Evolutionary conservation across 495 filamentous ascomycete species (phyloP).

Genomic region (Haplographium delicatum): DNA sequence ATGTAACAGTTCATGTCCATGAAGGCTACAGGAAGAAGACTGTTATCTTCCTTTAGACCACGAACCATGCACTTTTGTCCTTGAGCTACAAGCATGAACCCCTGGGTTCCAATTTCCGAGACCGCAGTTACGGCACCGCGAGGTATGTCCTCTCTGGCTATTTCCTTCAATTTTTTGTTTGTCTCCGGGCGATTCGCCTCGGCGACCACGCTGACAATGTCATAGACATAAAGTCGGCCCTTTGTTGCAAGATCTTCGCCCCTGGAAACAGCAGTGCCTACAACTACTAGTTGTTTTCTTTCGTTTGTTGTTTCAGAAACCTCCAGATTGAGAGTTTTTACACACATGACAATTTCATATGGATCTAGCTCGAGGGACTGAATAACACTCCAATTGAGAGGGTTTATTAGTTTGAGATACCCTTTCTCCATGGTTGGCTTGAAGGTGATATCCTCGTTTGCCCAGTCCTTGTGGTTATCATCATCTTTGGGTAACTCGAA

Average conservation of each 20-base stretch:
- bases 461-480: slow-evolving; percentile 75
- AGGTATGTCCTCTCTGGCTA: slow-evolving; percentile 79
- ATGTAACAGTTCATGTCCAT: slow-evolving; percentile 97
- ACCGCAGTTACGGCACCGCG: slow-evolving; percentile 90
- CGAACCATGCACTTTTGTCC: slow-evolving; percentile 97
- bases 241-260: slow-evolving; percentile 85
- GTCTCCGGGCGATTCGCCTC: slow-evolving; percentile 82
- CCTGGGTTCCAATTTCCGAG: slow-evolving; percentile 84
- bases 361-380: slow-evolving; percentile 66
- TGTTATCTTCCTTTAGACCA: slow-evolving; percentile 90
- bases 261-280: slow-evolving; percentile 76
- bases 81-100: slow-evolving; percentile 85
- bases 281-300: slow-evolving; percentile 69
- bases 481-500: slow-evolving; percentile 84
- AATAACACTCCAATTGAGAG: slow-evolving; percentile 68
- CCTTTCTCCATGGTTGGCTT: slow-evolving; percentile 64
- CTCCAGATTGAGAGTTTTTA: slow-evolving; percentile 81
- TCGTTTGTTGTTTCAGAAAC: slow-evolving; percentile 86
- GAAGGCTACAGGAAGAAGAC: slow-evolving; percentile 88
- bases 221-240: slow-evolving; percentile 87
- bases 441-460: slow-evolving; percentile 60
- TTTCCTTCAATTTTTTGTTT: slow-evolving; percentile 73
- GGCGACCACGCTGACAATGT: slow-evolving; percentile 84
- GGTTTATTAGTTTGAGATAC: slow-evolving; percentile 66
- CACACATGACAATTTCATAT: slow-evolving; percentile 69